A percentile compares a stretch with the other conserved stretches of the same genome.
Conservation (phyloP, 306 rosid species). For the Alnus glutinosa region DNA sequence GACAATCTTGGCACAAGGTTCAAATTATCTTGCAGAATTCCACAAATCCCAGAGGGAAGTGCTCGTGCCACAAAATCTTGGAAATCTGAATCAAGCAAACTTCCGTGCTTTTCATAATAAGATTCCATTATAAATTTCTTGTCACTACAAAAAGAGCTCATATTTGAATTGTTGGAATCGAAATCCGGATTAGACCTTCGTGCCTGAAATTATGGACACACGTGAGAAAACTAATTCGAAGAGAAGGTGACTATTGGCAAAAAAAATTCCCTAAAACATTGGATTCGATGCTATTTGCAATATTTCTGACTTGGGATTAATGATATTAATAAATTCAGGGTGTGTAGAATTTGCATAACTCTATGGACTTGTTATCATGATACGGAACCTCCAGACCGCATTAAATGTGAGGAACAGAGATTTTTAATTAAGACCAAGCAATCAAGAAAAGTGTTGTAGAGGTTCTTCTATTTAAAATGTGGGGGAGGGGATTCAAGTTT, state of each 20-base stretch:
- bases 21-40: constrained; percentile 38
- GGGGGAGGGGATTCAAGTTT: no score
- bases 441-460: no score
- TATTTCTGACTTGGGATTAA: neutral
- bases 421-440: no score
- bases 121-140: constrained; percentile 54
- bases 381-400: no score
- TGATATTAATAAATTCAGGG: neutral
- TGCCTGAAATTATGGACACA: constrained; percentile 44
- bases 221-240: constrained; percentile 1
- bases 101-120: constrained; percentile 44
- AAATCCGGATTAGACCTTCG: constrained; percentile 31
- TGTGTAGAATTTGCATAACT: neutral
- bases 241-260: neutral
- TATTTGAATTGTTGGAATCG: constrained; percentile 15
- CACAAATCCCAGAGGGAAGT: constrained; percentile 44
- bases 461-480: no score
- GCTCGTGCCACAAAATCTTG: constrained; percentile 54
- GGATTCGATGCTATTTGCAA: neutral
- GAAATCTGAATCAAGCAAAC: constrained; percentile 52
- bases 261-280: neutral
- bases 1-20: constrained; percentile 39
- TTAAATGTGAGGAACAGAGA: no score
- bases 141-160: constrained; percentile 27
- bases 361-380: no score